Conservation (phyloP, 257 asterid genomes). For the Coffea eugenioides region DNA sequence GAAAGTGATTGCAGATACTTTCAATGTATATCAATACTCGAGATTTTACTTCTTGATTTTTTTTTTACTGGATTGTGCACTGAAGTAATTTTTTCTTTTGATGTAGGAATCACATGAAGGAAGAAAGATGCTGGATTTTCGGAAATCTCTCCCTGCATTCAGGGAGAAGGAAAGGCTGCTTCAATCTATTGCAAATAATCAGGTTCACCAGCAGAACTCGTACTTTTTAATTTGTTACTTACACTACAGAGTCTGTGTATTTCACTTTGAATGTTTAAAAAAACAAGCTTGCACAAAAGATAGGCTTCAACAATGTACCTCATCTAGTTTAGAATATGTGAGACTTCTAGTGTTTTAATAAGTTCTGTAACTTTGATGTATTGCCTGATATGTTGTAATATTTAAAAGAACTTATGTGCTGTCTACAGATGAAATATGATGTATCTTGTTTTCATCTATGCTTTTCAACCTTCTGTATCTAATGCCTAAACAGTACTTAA, state of each 20-base stretch:
- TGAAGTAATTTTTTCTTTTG: conserved; percentile 17
- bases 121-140: conserved; percentile 71
- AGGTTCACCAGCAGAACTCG: conserved; percentile 45
- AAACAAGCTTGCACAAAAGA: background rate
- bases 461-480: background rate
- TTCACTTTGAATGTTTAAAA: background rate
- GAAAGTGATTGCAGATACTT: background rate
- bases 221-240: conserved; percentile 13
- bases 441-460: background rate
- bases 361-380: background rate
- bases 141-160: conserved; percentile 89
- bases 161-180: conserved; percentile 93
- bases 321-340: background rate
- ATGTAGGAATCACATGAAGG: conserved; percentile 95
- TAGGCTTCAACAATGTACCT: background rate
- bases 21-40: too few species aligned
- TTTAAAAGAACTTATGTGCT: background rate
- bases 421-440: background rate
- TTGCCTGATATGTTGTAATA: background rate
- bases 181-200: conserved; percentile 90
- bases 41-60: background rate
- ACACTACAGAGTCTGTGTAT: conserved; percentile 10
- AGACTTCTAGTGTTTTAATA: background rate
- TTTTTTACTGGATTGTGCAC: background rate
- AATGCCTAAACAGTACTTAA: background rate